A percentile compares a stretch with the other conserved stretches of the same genome.
phyloP scores from a whole-genome alignment of 2,329 filamentous ascomycete species.

The Fusarium pseudoanthophilum region DNA sequence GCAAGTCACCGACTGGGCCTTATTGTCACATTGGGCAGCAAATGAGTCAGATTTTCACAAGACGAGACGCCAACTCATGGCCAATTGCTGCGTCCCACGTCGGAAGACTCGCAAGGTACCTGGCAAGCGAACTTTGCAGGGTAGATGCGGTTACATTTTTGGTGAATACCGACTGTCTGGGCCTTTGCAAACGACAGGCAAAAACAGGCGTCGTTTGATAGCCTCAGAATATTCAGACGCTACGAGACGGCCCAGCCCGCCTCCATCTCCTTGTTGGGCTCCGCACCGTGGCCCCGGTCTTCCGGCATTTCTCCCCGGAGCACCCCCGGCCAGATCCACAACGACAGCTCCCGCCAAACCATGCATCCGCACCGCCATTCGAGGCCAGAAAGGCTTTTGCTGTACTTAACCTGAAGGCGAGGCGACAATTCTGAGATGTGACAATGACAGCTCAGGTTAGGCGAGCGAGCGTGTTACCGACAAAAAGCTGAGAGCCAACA shows the following conservation, averaged over 20 bases:
- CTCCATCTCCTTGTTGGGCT: constrained; percentile 21
- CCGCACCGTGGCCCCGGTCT: constrained; percentile 20
- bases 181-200: constrained; percentile 5
- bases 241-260: constrained; percentile 32
- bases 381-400: constrained; percentile 17
- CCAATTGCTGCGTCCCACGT: constrained; percentile 44
- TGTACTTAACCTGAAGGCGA: constrained; percentile 26
- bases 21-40: constrained; percentile 44
- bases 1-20: constrained; percentile 6
- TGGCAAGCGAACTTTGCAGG: constrained; percentile 7
- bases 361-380: constrained; percentile 28
- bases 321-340: constrained; percentile 29
- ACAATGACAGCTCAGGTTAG: constrained; percentile 23
- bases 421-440: constrained; percentile 25
- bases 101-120: constrained; percentile 8
- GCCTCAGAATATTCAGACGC: constrained; percentile 27
- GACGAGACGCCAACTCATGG: constrained; percentile 23
- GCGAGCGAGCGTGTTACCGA: constrained; percentile 1
- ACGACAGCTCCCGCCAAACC: constrained; percentile 13
- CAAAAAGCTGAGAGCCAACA: constrained; percentile 20
- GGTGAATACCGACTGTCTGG: constrained; percentile 24
- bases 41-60: constrained; percentile 24
- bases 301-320: constrained; percentile 19
- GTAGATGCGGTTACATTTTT: neutral
- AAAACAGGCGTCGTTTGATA: constrained; percentile 9